phyloP scores from a whole-genome alignment of 2,329 filamentous ascomycete species.

The Penicillium brasilianum region DNA sequence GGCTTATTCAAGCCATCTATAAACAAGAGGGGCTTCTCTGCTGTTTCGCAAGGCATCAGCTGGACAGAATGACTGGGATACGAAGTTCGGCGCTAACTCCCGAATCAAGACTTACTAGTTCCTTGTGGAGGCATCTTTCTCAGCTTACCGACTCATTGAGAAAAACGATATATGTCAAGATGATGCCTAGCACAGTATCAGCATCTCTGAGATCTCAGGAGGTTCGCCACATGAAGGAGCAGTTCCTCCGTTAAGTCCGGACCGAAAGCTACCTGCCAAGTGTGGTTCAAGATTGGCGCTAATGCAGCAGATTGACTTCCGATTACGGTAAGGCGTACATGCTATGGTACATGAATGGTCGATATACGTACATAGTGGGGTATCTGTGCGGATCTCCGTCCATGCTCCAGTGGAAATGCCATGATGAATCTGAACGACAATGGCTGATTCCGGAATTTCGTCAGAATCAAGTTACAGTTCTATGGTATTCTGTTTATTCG shows the following conservation, averaged over 20 bases:
- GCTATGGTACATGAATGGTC: neutral
- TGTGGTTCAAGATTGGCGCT: conserved; percentile 3
- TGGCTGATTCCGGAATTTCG: neutral
- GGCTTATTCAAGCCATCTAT: conserved; percentile 27
- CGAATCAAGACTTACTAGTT: neutral
- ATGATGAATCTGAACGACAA: neutral
- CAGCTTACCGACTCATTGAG: neutral
- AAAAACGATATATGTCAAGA: neutral
- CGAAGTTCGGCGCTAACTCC: neutral
- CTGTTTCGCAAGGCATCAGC: neutral
- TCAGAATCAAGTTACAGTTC: neutral
- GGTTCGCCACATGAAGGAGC: neutral
- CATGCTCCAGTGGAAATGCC: neutral
- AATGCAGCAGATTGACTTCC: conserved; percentile 12
- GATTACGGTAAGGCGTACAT: neutral
- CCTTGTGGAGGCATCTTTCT: neutral
- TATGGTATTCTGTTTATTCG: neutral
- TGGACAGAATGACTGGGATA: neutral
- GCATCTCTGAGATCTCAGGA: neutral
- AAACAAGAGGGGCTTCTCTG: neutral
- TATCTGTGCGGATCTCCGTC: neutral
- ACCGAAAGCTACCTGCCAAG: neutral
- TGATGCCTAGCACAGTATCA: neutral
- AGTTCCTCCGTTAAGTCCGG: conserved; percentile 6
- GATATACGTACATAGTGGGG: neutral